Base-by-base conservation (phyloP, 2,329 filamentous ascomycete species). In the Rhynchosporium graminicola region DNA sequence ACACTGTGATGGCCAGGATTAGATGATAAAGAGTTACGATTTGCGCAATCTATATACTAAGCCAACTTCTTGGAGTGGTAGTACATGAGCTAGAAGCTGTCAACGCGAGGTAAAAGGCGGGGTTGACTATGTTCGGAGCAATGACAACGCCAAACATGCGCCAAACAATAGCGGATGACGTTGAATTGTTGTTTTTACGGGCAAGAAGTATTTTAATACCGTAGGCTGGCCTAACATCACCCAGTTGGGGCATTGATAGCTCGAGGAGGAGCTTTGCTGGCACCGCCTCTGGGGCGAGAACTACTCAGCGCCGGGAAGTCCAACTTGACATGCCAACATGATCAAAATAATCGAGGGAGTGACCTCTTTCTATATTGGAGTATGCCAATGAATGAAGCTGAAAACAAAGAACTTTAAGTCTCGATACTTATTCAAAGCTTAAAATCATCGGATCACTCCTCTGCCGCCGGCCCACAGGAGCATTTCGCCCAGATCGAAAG, bases 81-180 rank as follows among this genome's bases (percentile, higher is more conserved):
- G 42, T 45, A 26, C 8, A 10, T 10, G 28, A 45, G 38, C 52
- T 43, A 56, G 38, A 26, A 4, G 10, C n/a, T 56, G n/a, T 10
- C 9, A 56, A 31, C 52, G 52, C 52, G 52, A 38, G 52, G 52
- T 56, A 56, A 38, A 45, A n/a, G n/a, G 52, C 52, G 52, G 52
- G 52, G 52, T 56, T 43, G 31, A 7, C 10, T 7, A 20, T 3
- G n/a, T 31, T 13, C 51, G 36, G 51, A 55, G 51, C 36, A 55
- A 15, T 8, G 15, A 26, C 6, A n/a, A n/a, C 12, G 31, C 48
- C 20, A 15, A 9, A 9, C 12, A 31, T 36, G 2, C 20, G 2
- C 29, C 4, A 26, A 3, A 31, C 5, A 38, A 31, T 51, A 20
- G 29, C 7, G 15, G 31, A 38, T 51, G 31, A 15, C 15, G 15